phyloP scores from a whole-genome alignment of 495 filamentous ascomycete genomes.

The Corynascus novoguineensis region DNA sequence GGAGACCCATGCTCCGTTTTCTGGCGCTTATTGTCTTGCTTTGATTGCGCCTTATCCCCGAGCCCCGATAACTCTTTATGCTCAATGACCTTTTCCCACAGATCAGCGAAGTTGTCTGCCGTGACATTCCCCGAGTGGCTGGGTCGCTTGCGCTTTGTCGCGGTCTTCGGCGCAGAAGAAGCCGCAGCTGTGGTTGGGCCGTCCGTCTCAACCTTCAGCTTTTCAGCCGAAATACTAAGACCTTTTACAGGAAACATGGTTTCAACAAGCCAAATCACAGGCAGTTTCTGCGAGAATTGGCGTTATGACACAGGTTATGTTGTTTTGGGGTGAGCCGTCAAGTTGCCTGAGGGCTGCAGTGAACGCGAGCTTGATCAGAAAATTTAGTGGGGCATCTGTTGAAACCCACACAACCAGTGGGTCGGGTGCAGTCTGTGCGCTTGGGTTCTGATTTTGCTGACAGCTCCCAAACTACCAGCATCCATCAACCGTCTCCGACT shows the following conservation, averaged over 20 bases:
- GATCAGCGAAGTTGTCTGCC: conserved; percentile 61
- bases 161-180: conserved; percentile 28
- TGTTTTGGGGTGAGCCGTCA: not conserved
- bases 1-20: not conserved
- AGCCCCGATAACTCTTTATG: conserved; percentile 55
- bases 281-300: conserved; percentile 1
- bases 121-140: conserved; percentile 53
- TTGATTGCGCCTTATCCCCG: conserved; percentile 18
- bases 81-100: conserved; percentile 78
- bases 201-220: conserved; percentile 63
- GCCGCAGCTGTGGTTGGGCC: conserved; percentile 19
- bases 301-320: not conserved
- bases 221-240: conserved; percentile 70
- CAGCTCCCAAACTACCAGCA: too few relatives aligned
- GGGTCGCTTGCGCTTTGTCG: conserved; percentile 57
- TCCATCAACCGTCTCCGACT: too few relatives aligned
- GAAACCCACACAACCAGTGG: too few relatives aligned
- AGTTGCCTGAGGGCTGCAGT: too few relatives aligned
- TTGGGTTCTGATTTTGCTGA: not conserved
- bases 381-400: conserved; percentile 12
- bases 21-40: conserved; percentile 30
- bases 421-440: not conserved
- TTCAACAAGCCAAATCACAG: not conserved
- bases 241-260: conserved; percentile 91
- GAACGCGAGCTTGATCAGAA: not conserved